A percentile compares a stretch with the other conserved stretches of the same genome.
These are phyloP conservation scores for Teratosphaeria zuluensis DNA, from an alignment of 2,329 filamentous ascomycete species.

Conservation along the genomic window DNA sequence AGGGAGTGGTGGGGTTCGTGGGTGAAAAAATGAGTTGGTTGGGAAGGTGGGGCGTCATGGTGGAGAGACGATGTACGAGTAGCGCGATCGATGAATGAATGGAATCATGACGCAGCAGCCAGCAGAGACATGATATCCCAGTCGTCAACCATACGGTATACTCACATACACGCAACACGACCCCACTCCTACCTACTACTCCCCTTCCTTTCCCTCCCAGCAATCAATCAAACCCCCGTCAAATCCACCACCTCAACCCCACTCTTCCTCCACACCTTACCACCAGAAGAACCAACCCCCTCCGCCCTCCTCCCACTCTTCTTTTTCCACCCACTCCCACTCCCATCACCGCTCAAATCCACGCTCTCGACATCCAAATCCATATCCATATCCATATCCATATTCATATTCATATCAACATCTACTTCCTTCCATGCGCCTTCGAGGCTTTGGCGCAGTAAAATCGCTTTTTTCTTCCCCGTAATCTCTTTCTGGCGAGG, in stretches of 20 bases:
- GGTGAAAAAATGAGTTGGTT: too few species aligned
- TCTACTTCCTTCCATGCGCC: slow-evolving; percentile 23
- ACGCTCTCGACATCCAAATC: slow-evolving; percentile 19
- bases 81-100: too few species aligned
- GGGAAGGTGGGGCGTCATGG: too few species aligned
- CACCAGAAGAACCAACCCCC: not conserved
- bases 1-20: too few species aligned
- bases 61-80: too few species aligned
- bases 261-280: slow-evolving; percentile 21
- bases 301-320: slow-evolving; percentile 8
- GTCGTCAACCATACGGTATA: too few species aligned
- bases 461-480: slow-evolving; percentile 17
- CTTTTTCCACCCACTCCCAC: slow-evolving; percentile 13
- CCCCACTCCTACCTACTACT: too few species aligned
- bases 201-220: not conserved
- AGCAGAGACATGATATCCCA: too few species aligned
- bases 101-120: too few species aligned
- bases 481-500: not conserved
- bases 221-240: slow-evolving; percentile 16
- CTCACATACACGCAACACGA: too few species aligned
- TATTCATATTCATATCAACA: too few species aligned
- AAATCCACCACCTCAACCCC: slow-evolving; percentile 28
- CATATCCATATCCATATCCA: slow-evolving; percentile 19
- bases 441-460: slow-evolving; percentile 22
- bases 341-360: slow-evolving; percentile 20